A percentile compares a stretch with the other conserved stretches of the same genome.
phyloP scores from a whole-genome alignment of 164 flowering plant genomes.

The Warburgia ugandensis region DNA sequence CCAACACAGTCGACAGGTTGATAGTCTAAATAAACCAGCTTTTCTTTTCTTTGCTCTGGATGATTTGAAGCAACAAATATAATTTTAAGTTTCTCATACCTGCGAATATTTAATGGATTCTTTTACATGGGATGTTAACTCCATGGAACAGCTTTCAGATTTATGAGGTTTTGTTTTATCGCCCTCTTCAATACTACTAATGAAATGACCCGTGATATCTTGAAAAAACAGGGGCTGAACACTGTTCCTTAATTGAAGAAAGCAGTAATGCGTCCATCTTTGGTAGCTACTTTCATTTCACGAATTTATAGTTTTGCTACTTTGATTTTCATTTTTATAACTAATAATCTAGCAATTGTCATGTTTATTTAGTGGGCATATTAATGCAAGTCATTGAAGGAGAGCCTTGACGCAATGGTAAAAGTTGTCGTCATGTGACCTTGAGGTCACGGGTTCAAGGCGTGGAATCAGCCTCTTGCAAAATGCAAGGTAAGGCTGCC shows the following conservation, averaged over 20 bases:
- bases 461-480: no score
- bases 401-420: no score
- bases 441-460: no score
- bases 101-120: neutral
- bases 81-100: no score
- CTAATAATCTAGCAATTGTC: neutral
- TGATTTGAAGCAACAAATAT: no score
- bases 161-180: constrained; percentile 2
- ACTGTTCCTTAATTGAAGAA: constrained; percentile 1
- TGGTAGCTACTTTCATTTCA: no score
- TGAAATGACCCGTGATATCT: neutral
- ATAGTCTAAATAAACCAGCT: no score
- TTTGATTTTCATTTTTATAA: constrained; percentile 7
- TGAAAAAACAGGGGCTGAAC: neutral
- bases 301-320: no score
- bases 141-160: constrained; percentile 3
- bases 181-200: constrained; percentile 1
- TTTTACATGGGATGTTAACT: constrained; percentile 3
- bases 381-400: no score
- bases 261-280: constrained; percentile 1
- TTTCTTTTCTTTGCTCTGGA: neutral
- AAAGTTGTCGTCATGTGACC: no score
- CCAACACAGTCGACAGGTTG: constrained; percentile 40
- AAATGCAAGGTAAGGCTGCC: no score
- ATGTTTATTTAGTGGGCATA: no score